phyloP scores from a whole-genome alignment of 805 yeast genomes.

The Candida adriatica region DNA sequence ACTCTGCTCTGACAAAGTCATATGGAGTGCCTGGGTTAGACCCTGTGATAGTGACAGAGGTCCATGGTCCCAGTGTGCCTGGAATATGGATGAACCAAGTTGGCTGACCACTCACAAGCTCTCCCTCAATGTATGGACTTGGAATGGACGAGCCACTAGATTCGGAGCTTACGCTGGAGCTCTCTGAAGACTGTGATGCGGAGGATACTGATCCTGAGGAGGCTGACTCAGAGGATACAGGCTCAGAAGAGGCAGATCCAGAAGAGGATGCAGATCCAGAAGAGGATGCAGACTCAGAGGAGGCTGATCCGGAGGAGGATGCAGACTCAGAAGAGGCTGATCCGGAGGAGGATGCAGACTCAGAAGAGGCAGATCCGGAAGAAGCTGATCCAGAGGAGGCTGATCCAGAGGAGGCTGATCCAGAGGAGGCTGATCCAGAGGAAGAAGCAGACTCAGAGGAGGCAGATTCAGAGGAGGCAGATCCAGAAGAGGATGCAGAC shows the following conservation, averaged over 20 bases:
- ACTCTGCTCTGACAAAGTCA: constrained; percentile 11
- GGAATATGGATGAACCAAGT: constrained; percentile 16
- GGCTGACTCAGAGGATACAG: background rate
- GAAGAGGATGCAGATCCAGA: constrained; percentile 1
- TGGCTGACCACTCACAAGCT: constrained; percentile 18
- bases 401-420: background rate
- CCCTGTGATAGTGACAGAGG: constrained; percentile 12
- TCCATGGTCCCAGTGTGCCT: constrained; percentile 16
- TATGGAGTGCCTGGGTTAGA: constrained; percentile 11
- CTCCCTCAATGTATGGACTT: constrained; percentile 17
- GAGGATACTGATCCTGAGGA: background rate
- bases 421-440: no score
- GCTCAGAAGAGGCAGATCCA: background rate
- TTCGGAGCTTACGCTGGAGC: background rate
- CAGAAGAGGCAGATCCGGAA: constrained; percentile 1
- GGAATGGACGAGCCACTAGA: background rate
- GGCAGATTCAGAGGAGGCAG: no score
- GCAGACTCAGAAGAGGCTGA: constrained; percentile 1
- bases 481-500: no score
- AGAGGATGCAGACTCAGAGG: background rate
- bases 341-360: constrained; percentile 5
- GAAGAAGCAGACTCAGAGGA: no score
- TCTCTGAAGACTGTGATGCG: background rate
- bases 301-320: constrained; percentile 1
- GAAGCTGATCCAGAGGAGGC: constrained; percentile 2